Conservation (phyloP, 495 filamentous ascomycete species). For the Saxophila tyrrhenica region DNA sequence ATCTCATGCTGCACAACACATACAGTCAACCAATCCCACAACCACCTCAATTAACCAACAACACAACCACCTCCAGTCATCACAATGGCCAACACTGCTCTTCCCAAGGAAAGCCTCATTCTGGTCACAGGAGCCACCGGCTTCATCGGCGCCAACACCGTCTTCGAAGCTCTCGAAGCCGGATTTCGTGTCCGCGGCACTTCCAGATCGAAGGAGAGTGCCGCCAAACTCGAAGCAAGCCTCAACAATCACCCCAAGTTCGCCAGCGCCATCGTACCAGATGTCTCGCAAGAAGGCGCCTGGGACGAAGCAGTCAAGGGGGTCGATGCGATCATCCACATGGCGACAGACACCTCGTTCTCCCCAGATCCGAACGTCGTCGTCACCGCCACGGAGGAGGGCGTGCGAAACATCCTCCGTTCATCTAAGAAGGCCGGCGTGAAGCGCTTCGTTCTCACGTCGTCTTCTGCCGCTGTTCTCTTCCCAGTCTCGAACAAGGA, state of each 20-base stretch:
- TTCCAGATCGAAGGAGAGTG: conserved; percentile 29
- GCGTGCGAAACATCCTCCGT: conserved; percentile 31
- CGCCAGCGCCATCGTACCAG: not conserved
- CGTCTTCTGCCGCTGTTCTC: conserved; percentile 33
- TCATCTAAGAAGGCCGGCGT: conserved; percentile 36
- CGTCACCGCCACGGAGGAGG: conserved; percentile 12
- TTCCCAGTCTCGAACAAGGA: not conserved
- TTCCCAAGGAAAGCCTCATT: not conserved
- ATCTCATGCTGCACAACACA: too few species aligned
- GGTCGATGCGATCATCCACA: conserved; percentile 6
- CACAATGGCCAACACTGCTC: not conserved
- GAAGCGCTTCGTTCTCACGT: conserved; percentile 42
- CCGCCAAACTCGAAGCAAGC: conserved; percentile 21
- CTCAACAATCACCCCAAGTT: not conserved
- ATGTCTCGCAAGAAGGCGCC: conserved; percentile 19
- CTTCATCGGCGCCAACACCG: conserved; percentile 39
- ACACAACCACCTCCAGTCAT: too few species aligned
- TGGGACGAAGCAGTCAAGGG: conserved; percentile 29
- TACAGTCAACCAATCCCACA: too few species aligned
- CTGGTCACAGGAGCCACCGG: conserved; percentile 48
- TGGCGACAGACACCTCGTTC: not conserved
- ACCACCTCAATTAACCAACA: too few species aligned
- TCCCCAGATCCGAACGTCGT: conserved; percentile 3
- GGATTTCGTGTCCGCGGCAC: not conserved
- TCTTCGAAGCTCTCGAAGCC: not conserved